Percentiles rank a stretch among this genome's conserved stretches.
Evolutionary conservation across 2,329 filamentous ascomycete species (phyloP).

Genomic region (Rutstroemia sydowiana): DNA sequence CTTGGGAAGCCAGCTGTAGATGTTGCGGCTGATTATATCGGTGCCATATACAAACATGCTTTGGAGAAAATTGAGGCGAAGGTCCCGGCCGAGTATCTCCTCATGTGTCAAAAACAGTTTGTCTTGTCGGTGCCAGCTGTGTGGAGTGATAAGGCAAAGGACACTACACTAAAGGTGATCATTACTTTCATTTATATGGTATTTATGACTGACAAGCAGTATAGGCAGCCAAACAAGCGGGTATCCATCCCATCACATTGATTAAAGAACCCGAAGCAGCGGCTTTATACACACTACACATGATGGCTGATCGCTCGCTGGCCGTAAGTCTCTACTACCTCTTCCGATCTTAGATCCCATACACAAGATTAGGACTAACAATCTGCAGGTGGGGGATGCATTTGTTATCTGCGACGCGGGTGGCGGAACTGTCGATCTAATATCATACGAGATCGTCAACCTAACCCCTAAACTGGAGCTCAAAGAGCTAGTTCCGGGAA

Average conservation of each 20-base stretch:
- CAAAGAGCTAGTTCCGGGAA: slow-evolving; percentile 22
- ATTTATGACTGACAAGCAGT: background rate
- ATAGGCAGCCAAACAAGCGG: slow-evolving; percentile 12
- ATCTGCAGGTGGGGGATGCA: slow-evolving; percentile 21
- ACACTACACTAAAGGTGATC: slow-evolving; percentile 41
- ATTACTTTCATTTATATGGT: background rate
- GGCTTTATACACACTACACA: slow-evolving; percentile 14
- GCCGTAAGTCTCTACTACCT: slow-evolving; percentile 15
- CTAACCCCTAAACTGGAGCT: slow-evolving; percentile 18
- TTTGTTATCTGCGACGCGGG: slow-evolving; percentile 29
- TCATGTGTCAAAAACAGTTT: slow-evolving; percentile 42
- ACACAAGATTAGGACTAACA: background rate
- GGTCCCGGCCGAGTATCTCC: slow-evolving; percentile 37
- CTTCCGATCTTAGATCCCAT: slow-evolving; percentile 10
- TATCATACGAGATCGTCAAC: slow-evolving; percentile 24
- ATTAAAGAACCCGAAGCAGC: slow-evolving; percentile 19
- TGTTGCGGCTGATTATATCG: slow-evolving; percentile 33
- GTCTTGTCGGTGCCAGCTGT: slow-evolving; percentile 52
- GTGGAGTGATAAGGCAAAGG: slow-evolving; percentile 48
- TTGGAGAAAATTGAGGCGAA: slow-evolving; percentile 38
- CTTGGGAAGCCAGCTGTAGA: slow-evolving; percentile 43
- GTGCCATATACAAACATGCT: slow-evolving; percentile 37
- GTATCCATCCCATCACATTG: slow-evolving; percentile 6
- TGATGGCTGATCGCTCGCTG: slow-evolving; percentile 6
- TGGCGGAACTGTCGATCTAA: slow-evolving; percentile 30